Base-by-base conservation (phyloP, 2,329 filamentous ascomycete species). In the Laburnicola sp. region DNA sequence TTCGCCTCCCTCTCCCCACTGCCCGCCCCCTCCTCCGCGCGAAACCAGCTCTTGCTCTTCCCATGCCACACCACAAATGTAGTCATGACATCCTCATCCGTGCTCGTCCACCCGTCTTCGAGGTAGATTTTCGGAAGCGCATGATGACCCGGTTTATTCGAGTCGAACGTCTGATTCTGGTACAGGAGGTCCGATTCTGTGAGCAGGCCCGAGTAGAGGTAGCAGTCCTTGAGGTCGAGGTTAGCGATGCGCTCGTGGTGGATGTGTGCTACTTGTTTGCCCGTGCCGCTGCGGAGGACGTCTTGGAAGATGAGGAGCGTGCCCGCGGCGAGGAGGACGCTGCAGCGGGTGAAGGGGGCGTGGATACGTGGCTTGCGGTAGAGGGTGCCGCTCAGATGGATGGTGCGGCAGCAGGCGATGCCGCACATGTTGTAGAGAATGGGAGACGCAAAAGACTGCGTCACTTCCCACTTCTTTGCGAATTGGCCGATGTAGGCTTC, bases 1-100 rank as follows among this genome's bases (percentile, higher is more conserved):
- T 72, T 66, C 1, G 58, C 51, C 11, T 55, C 43, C 40, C 62
- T 53, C 45, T 71, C 65, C 2, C 68, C 67, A 7, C 45, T 51
- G 0, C 69, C 68, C 4, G 67, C 67, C 5, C 65, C 64, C 48
- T 71, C 62, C 48, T 70, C 63, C 6, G 68, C 70, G 16, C 76
- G 66, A 63, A 86, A 86, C 61, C 81, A 79, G 6, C 76, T 78
- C 61, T 83, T 84, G 52, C 75, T 77, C 55, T 79, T 76, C 32
- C 80, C 80, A 57, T 85, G 80, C 84, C 84, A 87, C 36, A 87
- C 74, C n/a, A 86, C 84, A 62, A 87, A 87, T 2, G 81, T 84
- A 0, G 82, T 85, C 72, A 84, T 84, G n/a, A 81, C 80, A 59
- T 86, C 84, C 60, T 86, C 84, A 57, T 87, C 84, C 0, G 78